These are phyloP conservation scores for Ogataea dorogensis DNA, from an alignment of 805 yeast genomes.

Conservation along the genomic window DNA sequence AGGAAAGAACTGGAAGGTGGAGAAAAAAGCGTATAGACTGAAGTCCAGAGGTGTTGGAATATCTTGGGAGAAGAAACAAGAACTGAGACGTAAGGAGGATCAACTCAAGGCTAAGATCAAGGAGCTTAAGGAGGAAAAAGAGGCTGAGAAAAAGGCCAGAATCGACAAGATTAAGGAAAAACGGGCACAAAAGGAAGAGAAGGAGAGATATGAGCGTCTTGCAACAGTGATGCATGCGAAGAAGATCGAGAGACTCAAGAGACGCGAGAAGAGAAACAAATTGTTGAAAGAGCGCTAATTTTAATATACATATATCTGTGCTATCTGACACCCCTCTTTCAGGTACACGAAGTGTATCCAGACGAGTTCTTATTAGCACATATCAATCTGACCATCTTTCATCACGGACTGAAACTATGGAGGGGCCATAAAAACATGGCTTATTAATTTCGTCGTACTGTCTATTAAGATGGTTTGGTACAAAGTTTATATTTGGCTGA, in stretches of 20 bases:
- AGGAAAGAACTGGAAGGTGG: slow-evolving; percentile 72
- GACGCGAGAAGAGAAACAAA: slow-evolving; percentile 93
- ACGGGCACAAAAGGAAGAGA: slow-evolving; percentile 79
- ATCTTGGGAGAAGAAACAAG: slow-evolving; percentile 66
- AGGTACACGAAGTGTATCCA: slow-evolving; percentile 29
- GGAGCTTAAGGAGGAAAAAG: slow-evolving; percentile 78
- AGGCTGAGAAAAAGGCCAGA: slow-evolving; percentile 50
- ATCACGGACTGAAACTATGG: slow-evolving; percentile 34
- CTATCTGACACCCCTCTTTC: slow-evolving; percentile 40
- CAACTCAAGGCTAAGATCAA: slow-evolving; percentile 67
- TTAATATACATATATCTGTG: slow-evolving; percentile 26
- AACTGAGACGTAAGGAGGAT: slow-evolving; percentile 61
- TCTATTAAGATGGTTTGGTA: slow-evolving; percentile 36
- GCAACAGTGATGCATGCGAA: slow-evolving; percentile 89
- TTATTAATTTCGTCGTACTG: slow-evolving; percentile 32
- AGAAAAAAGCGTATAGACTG: slow-evolving; percentile 66
- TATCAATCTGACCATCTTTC: slow-evolving; percentile 33
- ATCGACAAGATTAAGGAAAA: slow-evolving; percentile 64
- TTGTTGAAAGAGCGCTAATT: slow-evolving; percentile 76
- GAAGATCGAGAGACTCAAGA: slow-evolving; percentile 85
- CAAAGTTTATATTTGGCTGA: slow-evolving; percentile 17
- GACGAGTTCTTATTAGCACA: slow-evolving; percentile 38
- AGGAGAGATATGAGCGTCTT: slow-evolving; percentile 79
- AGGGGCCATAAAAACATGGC: slow-evolving; percentile 21
- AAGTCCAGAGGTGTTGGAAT: slow-evolving; percentile 57